Conservation (phyloP, 805 yeast species). For the Metschnikowia sp. region DNA sequence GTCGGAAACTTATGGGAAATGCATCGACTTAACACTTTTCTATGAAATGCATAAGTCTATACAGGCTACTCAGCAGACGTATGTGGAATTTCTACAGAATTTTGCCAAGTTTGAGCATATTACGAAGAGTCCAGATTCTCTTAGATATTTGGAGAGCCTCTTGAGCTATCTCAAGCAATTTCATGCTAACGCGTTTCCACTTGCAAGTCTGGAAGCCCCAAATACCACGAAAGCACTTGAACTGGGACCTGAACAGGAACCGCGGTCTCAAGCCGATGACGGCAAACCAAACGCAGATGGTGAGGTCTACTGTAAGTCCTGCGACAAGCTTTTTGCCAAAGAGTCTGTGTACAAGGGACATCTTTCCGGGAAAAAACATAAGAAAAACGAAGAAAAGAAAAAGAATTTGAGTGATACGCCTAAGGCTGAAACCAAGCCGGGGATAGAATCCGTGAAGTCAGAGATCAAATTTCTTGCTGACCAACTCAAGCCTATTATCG, state of each 20-base stretch:
- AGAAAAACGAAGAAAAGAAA: conserved; percentile 37
- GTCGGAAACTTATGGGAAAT: conserved; percentile 64
- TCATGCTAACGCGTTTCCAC: conserved; percentile 34
- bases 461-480: conserved; percentile 32
- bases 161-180: conserved; percentile 48
- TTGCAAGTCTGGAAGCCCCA: not conserved
- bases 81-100: conserved; percentile 48
- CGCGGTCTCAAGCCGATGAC: not conserved
- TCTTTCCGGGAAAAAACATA: conserved; percentile 71
- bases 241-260: not conserved
- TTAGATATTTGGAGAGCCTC: conserved; percentile 45
- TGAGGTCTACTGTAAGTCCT: conserved; percentile 55
- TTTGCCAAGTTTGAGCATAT: conserved; percentile 38
- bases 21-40: conserved; percentile 50
- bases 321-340: conserved; percentile 63
- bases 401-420: not conserved
- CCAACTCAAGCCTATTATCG: conserved; percentile 39
- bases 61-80: conserved; percentile 28
- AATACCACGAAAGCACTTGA: not conserved
- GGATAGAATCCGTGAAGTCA: no score
- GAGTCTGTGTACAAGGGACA: conserved; percentile 66
- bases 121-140: conserved; percentile 29
- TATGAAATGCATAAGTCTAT: conserved; percentile 53
- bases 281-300: conserved; percentile 17
- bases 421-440: conserved; percentile 30